Evolutionary conservation across 139 green algal species (phyloP), one percentile per base, ranked within the genome.

Genomic region (Gonium pectorale): DNA sequence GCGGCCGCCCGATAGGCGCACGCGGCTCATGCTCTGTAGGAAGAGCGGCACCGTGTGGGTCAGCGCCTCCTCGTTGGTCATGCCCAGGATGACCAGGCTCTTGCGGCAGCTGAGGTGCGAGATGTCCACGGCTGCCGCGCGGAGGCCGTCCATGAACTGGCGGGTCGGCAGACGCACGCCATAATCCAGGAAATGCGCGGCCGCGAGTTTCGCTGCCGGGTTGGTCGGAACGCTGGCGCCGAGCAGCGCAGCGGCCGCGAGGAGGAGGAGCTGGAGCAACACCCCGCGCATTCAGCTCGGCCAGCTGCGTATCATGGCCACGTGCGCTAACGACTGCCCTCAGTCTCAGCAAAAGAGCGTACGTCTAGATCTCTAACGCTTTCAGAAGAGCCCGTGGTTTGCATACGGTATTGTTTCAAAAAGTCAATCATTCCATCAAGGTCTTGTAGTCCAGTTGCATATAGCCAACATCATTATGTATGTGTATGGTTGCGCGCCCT

Each of bases 31-130:
- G 60, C 75, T 82, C 0, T 27, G 5, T 1, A 82, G 75, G 59
- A 83, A 83, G 43, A 37, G 33, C 0, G 77, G 77, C 5, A 83
- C 74, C 2, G 75, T 83, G 60, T 83, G 60, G 1, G 33, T 51
- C 29, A 83, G 31, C 2, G 75, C 75, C 29, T 83, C 60, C 77
- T 83, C 77, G 27, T 83, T 83, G 38, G 77, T 62, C 77, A 83
- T 83, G 41, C 21, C 43, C 19, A 83, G 31, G 31, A 83, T 26
- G 7, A 73, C 77, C 11, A 83, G 43, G 44, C 43, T 83, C 44
- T 71, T 71, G 43, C 77, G 60, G 41, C 63, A 72, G 62, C 41
- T 66, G 11, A 49, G 21, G 60, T 83, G 60, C 41, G 44, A 64
- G 24, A 64, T 72, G 44, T 74, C 63, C 0, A 83, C 15, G 13